Conservation (phyloP, 2,329 filamentous ascomycete species). For the Nectriaceae sp. region DNA sequence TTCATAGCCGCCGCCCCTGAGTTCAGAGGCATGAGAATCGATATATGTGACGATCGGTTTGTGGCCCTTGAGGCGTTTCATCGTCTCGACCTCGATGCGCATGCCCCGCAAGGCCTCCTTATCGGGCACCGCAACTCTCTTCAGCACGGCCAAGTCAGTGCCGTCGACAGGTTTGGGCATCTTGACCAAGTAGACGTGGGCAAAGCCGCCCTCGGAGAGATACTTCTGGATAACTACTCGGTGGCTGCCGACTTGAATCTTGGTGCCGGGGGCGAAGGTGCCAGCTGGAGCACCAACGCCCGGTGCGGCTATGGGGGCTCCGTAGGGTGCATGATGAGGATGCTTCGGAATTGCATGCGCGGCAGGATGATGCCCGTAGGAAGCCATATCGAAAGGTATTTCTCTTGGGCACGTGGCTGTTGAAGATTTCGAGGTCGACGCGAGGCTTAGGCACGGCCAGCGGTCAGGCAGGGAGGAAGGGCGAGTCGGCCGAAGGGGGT, state of each 20-base stretch:
- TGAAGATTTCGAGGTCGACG: not conserved
- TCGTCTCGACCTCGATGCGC: constrained; percentile 98
- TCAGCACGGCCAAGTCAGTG: constrained; percentile 81
- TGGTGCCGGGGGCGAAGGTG: constrained; percentile 90
- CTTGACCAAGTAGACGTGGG: constrained; percentile 96
- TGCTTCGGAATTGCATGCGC: constrained; percentile 31
- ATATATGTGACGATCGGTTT: constrained; percentile 96
- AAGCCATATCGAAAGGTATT: constrained; percentile 33
- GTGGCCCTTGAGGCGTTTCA: constrained; percentile 99
- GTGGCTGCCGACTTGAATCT: constrained; percentile 93
- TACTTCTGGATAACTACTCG: constrained; percentile 95
- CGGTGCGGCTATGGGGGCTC: constrained; percentile 42
- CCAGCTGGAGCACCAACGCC: constrained; percentile 63
- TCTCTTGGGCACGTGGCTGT: constrained; percentile 2
- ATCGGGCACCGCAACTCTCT: constrained; percentile 94
- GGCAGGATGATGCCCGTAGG: constrained; percentile 36
- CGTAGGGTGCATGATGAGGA: constrained; percentile 47
- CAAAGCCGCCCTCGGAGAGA: constrained; percentile 96
- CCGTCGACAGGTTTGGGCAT: constrained; percentile 76
- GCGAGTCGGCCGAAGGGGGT: constrained; percentile 17
- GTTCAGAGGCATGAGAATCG: constrained; percentile 94
- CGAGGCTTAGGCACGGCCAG: too few relatives aligned
- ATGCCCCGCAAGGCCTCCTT: constrained; percentile 93
- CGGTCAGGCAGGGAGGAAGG: constrained; percentile 18
- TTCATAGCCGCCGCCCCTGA: constrained; percentile 92